Percentiles rank a stretch among this genome's conserved stretches.
These are phyloP conservation scores for Ustulina deusta DNA, from an alignment of 2,329 filamentous ascomycete species.

Conservation along the genomic window DNA sequence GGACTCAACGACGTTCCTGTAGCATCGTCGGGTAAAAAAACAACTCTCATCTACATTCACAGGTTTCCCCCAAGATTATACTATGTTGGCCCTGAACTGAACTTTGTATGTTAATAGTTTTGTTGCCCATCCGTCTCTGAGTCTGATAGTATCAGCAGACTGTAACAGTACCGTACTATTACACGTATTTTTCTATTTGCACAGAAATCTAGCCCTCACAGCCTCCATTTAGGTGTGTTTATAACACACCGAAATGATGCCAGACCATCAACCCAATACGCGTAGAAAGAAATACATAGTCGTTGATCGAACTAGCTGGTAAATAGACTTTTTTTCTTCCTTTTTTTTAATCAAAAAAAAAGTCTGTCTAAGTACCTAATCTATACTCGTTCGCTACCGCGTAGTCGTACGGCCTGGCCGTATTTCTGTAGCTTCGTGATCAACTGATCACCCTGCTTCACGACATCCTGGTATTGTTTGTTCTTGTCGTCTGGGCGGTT, in stretches of 20 bases:
- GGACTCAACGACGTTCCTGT: background rate
- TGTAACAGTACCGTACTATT: slow-evolving; percentile 33
- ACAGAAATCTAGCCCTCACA: slow-evolving; percentile 16
- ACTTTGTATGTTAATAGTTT: background rate
- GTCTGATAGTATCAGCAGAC: background rate
- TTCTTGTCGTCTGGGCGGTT: slow-evolving; percentile 99
- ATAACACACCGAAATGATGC: background rate
- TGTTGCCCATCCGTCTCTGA: background rate
- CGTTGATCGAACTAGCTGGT: background rate
- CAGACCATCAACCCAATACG: background rate
- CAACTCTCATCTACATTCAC: background rate
- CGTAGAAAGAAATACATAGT: background rate
- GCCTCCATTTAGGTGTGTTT: background rate
- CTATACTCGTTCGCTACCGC: slow-evolving; percentile 92
- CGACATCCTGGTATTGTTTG: slow-evolving; percentile 98
- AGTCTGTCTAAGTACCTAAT: slow-evolving; percentile 20
- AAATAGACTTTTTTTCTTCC: background rate
- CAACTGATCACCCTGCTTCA: slow-evolving; percentile 96
- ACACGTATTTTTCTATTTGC: slow-evolving; percentile 28
- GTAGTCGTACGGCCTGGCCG: slow-evolving; percentile 91
- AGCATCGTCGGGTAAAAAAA: background rate
- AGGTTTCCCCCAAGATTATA: background rate
- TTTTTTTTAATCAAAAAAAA: slow-evolving; percentile 13
- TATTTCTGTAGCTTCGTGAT: slow-evolving; percentile 99
- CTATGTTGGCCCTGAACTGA: background rate